Conservation (phyloP, 2,329 filamentous ascomycete species). For the Fusarium kyushuense region DNA sequence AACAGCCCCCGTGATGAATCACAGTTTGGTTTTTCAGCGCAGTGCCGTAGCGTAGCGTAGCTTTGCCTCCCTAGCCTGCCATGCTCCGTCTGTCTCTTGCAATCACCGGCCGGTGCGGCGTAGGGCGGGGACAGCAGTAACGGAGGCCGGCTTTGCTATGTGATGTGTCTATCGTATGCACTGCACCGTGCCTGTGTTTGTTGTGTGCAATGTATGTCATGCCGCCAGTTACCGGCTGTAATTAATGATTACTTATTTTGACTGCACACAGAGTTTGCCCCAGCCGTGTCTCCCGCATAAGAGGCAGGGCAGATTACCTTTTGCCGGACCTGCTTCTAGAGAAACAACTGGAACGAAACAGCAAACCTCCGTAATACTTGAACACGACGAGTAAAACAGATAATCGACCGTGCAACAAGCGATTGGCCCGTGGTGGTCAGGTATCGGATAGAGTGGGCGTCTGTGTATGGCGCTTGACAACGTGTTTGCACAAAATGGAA, state of each 20-base stretch:
- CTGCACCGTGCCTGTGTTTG: not conserved
- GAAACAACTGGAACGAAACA: constrained; percentile 46
- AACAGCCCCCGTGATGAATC: constrained; percentile 45
- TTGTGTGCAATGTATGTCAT: not conserved
- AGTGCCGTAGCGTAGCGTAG: constrained; percentile 25
- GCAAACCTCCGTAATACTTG: constrained; percentile 44
- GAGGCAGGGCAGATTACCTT: constrained; percentile 26
- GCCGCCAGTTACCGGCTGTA: not conserved
- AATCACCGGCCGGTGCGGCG: constrained; percentile 35
- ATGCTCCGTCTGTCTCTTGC: constrained; percentile 9
- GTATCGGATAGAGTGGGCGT: constrained; percentile 15
- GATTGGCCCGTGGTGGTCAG: constrained; percentile 37
- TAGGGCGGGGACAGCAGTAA: constrained; percentile 17
- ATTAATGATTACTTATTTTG: not conserved
- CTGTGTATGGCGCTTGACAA: constrained; percentile 46
- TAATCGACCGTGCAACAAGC: constrained; percentile 25
- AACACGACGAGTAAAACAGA: constrained; percentile 31
- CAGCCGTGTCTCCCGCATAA: constrained; percentile 20
- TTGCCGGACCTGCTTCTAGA: constrained; percentile 31
- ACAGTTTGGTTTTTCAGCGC: constrained; percentile 30
- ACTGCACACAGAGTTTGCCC: constrained; percentile 43
- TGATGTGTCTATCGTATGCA: not conserved
- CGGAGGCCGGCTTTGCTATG: constrained; percentile 30
- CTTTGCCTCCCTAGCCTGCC: constrained; percentile 37
- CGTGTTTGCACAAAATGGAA: constrained; percentile 49